Evolutionary conservation across 495 filamentous ascomycete species (phyloP).

Genomic region (Tuber microsphaerosporum): DNA sequence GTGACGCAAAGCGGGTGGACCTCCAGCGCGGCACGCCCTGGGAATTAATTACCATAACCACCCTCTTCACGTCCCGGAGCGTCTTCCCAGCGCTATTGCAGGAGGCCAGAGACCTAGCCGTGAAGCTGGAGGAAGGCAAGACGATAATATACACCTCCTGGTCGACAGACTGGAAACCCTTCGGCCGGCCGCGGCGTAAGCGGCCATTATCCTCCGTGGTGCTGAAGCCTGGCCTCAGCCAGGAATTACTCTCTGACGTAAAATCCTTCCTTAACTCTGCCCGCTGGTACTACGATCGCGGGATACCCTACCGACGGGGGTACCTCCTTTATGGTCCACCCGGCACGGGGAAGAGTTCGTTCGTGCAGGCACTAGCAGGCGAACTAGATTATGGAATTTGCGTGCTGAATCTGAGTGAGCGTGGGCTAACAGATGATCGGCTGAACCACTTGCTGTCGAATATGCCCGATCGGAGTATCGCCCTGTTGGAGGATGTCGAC

Average conservation of each 20-base stretch:
- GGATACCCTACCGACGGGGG: conserved; percentile 66
- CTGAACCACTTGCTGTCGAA: conserved; percentile 82
- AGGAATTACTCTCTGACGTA: conserved; percentile 75
- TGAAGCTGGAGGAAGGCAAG: conserved; percentile 77
- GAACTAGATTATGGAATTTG: conserved; percentile 90
- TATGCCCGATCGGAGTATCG: conserved; percentile 74
- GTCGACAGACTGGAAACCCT: conserved; percentile 72
- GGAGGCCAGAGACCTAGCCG: conserved; percentile 73
- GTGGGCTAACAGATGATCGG: conserved; percentile 86
- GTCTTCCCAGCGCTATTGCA: conserved; percentile 78
- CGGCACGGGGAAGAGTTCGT: conserved; percentile 90
- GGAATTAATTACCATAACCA: conserved; percentile 88
- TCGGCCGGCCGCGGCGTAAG: conserved; percentile 81
- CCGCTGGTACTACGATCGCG: conserved; percentile 87
- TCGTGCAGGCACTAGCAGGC: conserved; percentile 90
- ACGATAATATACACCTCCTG: conserved; percentile 82
- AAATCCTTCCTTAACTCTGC: conserved; percentile 70
- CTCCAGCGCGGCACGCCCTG: conserved; percentile 77
- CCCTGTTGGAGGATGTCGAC: conserved; percentile 90
- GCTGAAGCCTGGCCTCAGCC: conserved; percentile 76
- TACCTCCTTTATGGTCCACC: conserved; percentile 83
- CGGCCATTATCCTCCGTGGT: conserved; percentile 82
- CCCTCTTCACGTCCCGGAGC: conserved; percentile 76
- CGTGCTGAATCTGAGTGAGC: conserved; percentile 85
- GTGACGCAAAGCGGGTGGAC: conserved; percentile 63